These are phyloP conservation scores for Mrakia frigida DNA, from an alignment of 768 basidiomycete genomes.

Conservation along the genomic window DNA sequence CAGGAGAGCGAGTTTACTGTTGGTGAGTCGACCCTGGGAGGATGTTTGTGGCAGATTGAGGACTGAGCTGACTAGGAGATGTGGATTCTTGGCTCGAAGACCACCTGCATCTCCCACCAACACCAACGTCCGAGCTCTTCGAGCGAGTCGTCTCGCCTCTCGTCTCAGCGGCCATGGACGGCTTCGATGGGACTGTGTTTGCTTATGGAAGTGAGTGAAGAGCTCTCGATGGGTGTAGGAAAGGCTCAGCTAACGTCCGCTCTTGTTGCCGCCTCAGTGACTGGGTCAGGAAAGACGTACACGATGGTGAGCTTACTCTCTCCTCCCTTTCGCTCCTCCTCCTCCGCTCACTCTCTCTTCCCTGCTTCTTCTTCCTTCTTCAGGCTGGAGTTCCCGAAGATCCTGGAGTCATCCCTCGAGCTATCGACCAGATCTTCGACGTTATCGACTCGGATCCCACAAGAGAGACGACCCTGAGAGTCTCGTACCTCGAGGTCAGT, in stretches of 20 bases:
- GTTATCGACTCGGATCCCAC: slow-evolving; percentile 18
- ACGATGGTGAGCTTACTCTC: slow-evolving; percentile 31
- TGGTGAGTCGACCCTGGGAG: slow-evolving; percentile 1
- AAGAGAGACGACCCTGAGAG: slow-evolving; percentile 17
- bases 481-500: slow-evolving; percentile 30
- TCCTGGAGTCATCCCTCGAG: slow-evolving; percentile 30
- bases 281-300: slow-evolving; percentile 30
- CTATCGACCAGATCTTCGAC: slow-evolving; percentile 32
- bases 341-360: slow-evolving; percentile 49
- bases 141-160: slow-evolving; percentile 23
- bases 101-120: slow-evolving; percentile 31
- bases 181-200: slow-evolving; percentile 32
- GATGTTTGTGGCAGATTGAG: background rate
- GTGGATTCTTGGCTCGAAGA: background rate
- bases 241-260: too few relatives aligned
- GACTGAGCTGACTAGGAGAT: background rate
- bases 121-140: slow-evolving; percentile 23
- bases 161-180: slow-evolving; percentile 20
- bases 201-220: slow-evolving; percentile 27
- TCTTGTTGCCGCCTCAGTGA: too few relatives aligned
- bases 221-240: background rate
- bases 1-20: slow-evolving; percentile 22
- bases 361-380: too few relatives aligned
- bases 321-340: slow-evolving; percentile 51
- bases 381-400: slow-evolving; percentile 24